phyloP scores from a whole-genome alignment of 1,284 basidiomycete species.

The Tremellales sp. region DNA sequence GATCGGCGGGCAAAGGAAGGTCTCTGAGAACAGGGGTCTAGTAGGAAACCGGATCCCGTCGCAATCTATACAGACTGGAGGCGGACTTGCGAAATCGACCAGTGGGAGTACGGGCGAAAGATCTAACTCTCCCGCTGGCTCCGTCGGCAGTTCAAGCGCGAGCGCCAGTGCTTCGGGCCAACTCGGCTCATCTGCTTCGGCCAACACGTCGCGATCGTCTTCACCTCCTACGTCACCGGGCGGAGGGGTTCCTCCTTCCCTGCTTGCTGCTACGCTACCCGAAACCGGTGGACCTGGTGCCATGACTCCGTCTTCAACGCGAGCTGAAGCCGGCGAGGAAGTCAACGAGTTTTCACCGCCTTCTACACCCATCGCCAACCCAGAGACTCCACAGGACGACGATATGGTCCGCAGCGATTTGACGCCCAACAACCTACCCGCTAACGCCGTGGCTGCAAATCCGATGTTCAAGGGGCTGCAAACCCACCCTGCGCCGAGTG shows the following conservation, averaged over 20 bases:
- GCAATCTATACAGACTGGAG: too few species aligned
- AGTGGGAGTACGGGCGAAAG: slow-evolving; percentile 6
- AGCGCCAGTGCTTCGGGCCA: slow-evolving; percentile 11
- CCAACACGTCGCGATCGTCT: slow-evolving; percentile 28
- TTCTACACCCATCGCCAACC: slow-evolving; percentile 30
- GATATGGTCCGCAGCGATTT: slow-evolving; percentile 17
- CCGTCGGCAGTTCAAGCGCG: slow-evolving; percentile 24
- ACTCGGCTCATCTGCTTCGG: slow-evolving; percentile 20
- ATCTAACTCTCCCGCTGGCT: slow-evolving; percentile 31
- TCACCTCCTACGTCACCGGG: slow-evolving; percentile 25
- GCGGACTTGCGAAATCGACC: slow-evolving; percentile 1
- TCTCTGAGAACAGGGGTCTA: slow-evolving; percentile 34
- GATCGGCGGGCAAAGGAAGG: slow-evolving; percentile 23
- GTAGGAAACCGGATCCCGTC: slow-evolving; percentile 43
- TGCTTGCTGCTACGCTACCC: slow-evolving; percentile 33
- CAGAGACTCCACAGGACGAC: slow-evolving; percentile 24
- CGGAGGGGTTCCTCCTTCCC: slow-evolving; percentile 15
- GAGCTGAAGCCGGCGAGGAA: slow-evolving; percentile 40
- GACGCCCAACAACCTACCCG: slow-evolving; percentile 29
- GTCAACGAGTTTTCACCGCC: slow-evolving; percentile 32
- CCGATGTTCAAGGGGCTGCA: slow-evolving; percentile 15
- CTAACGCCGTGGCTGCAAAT: slow-evolving; percentile 6
- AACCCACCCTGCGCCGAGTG: slow-evolving; percentile 13
- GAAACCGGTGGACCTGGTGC: slow-evolving; percentile 29
- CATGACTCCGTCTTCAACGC: slow-evolving; percentile 42